A percentile compares a stretch with the other conserved stretches of the same genome.
Conservation (phyloP, 176 grass and related monocot species). For the Zoysia japonica region DNA sequence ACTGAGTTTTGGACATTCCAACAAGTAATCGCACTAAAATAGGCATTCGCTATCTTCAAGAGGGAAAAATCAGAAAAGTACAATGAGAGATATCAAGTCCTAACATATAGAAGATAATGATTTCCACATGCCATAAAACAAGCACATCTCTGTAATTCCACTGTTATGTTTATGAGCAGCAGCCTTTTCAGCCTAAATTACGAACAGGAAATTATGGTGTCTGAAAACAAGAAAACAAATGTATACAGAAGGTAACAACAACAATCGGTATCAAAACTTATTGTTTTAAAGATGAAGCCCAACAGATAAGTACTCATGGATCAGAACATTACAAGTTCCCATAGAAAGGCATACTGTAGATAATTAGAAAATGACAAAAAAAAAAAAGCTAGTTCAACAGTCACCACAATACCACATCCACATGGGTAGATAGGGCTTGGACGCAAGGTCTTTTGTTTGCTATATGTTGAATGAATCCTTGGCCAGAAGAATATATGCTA, state of each 20-base stretch:
- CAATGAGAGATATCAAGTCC: conserved; percentile 4
- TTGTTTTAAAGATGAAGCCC: neutral
- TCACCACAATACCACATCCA: neutral
- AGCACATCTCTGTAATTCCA: neutral
- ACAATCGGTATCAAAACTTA: neutral
- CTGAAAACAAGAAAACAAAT: conserved; percentile 32
- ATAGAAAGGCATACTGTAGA: neutral
- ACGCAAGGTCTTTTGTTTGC: neutral
- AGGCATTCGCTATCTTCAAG: neutral
- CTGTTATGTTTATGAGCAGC: neutral
- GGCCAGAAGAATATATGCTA: neutral
- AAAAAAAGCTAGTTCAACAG: neutral
- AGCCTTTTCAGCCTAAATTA: neutral
- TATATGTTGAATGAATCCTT: neutral
- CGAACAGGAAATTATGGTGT: neutral
- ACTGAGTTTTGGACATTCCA: neutral
- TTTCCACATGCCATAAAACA: conserved; percentile 13
- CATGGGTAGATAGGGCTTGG: neutral
- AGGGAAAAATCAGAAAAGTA: neutral
- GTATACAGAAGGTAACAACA: neutral
- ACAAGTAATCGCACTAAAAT: neutral
- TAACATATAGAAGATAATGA: neutral
- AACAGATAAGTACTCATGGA: neutral
- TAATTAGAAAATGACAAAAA: neutral
- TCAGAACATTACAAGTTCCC: neutral